Base-by-base conservation (phyloP, 768 basidiomycete species). In the Lactarius tabidus region DNA sequence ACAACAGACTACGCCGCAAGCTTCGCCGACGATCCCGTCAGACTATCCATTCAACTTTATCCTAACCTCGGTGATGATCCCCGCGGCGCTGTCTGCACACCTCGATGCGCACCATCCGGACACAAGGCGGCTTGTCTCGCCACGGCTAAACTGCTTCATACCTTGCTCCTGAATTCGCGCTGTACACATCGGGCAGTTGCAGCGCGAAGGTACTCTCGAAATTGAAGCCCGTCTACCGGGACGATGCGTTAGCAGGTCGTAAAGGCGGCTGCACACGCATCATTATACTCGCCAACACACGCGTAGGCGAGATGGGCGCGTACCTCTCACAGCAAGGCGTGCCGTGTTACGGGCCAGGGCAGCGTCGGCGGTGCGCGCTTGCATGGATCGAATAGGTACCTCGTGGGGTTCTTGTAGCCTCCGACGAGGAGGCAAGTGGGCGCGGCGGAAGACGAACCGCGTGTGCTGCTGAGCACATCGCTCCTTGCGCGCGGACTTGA, bases 401-500 rank as follows among this genome's bases (percentile, higher is more conserved):
- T 69, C 20, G 63, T 63, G n/a, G 69, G 69, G 10, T 69, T 69
- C n/a, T n/a, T n/a, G n/a, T n/a, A n/a, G n/a, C 63, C 63, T 69
- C 58, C 54, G 58, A 33, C 58, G 33, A 33, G 52, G n/a, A 68
- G 61, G 17, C 66, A n/a, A n/a, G n/a, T n/a, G 23, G 60, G 62
- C 66, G 58, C 77, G 54, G n/a, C n/a, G n/a, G n/a, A n/a, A n/a
- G 71, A 76, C 7, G 75, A 75, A 0, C 85, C 89, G 18, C 62
- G n/a, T n/a, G 87, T 95, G 41, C 79, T 97, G 70, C 81, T 96
- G 61, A 95, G 95, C 38, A 96, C 95, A 0, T 95, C 93, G 6
- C 80, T 97, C 38, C 86, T 97, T 31, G 93, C 93, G 12, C 85
- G 95, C 23, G 95, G 95, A 1, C 82, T 97, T 1, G 95, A 97